Evolutionary conservation across 768 basidiomycete species (phyloP), one percentile per base, ranked within the genome.

Genomic region (Hemileccinum rubropunctum): DNA sequence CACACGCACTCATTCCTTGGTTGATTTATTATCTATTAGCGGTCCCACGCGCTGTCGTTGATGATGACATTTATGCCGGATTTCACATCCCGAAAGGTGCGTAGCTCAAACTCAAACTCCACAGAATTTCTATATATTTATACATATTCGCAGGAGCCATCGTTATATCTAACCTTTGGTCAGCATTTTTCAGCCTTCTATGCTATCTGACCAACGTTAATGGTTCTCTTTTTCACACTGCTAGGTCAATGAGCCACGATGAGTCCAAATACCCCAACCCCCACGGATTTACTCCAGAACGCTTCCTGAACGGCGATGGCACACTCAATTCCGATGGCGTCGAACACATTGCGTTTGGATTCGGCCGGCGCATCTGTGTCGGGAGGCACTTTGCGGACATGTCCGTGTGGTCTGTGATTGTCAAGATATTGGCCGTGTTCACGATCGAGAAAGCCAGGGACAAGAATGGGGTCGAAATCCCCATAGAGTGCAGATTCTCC

Each of bases 21-120:
- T 10, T 28, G 5, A 44, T 32, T 38, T n/a, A 6, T 17, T 4
- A 8, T 45, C 33, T 1, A 30, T 26, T 21, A 63, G 70, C 63
- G 0, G 34, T 70, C 11, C 63, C 71, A 8, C 72, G 69, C 51
- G 46, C 57, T 18, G 45, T 59, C 7, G 72, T 73, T 1, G 52
- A 71, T 20, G 75, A 77, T 30, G 78, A 78, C 28, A 47, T 69
- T 6, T 78, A 76, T 51, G 63, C 67, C 28, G 73, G 75, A n/a
- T 77, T 76, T 48, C 62, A 73, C 8, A 84, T 84, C 41, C 82
- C 83, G 4, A 72, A 73, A 52, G 60, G 60, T 63, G 20, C 30
- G 43, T 21, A 12, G 6, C 28, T n/a, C n/a, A n/a, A n/a, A n/a
- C n/a, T n/a, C n/a, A 35, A 18, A 35, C 34, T 28, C 18, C 6